phyloP scores from a whole-genome alignment of 2,329 filamentous ascomycete genomes.

The Scedosporium minutisporum region DNA sequence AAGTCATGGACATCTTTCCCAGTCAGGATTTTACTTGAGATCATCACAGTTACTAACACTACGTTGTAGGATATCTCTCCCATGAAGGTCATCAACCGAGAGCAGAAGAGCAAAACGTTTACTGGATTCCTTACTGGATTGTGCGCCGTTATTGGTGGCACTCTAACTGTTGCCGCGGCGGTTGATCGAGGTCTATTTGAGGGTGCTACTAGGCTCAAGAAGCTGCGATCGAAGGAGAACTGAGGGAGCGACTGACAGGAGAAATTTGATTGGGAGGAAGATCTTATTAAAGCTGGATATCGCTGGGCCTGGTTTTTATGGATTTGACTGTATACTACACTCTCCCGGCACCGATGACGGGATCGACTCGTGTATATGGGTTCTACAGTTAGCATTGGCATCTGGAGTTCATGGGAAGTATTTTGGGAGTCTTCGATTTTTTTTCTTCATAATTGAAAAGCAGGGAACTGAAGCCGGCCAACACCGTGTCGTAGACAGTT shows the following conservation, averaged over 20 bases:
- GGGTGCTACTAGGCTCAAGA: conserved; percentile 74
- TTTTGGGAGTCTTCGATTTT: background rate
- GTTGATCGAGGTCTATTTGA: conserved; percentile 88
- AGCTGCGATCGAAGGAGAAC: conserved; percentile 61
- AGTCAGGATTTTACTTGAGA: too few species aligned
- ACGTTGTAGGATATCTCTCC: conserved; percentile 76
- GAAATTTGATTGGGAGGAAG: background rate
- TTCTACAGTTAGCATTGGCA: conserved; percentile 1
- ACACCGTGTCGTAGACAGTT: background rate
- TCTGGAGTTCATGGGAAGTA: conserved; percentile 3
- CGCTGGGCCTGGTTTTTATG: background rate
- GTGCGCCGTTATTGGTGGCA: conserved; percentile 90
- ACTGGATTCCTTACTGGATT: conserved; percentile 87
- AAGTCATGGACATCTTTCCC: conserved; percentile 30
- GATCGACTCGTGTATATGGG: background rate
- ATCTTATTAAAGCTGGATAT: background rate
- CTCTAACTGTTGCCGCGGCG: conserved; percentile 88
- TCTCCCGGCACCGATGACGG: background rate
- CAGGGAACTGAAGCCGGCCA: background rate
- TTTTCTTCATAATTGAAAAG: background rate
- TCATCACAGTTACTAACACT: conserved; percentile 13
- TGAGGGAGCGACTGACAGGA: conserved; percentile 19
- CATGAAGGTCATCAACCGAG: conserved; percentile 98
- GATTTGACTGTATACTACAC: background rate
- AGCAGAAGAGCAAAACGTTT: conserved; percentile 81